Percentiles rank a stretch among this genome's conserved stretches.
Conservation (phyloP, 768 basidiomycete species). For the Xanthoconium purpureum region DNA sequence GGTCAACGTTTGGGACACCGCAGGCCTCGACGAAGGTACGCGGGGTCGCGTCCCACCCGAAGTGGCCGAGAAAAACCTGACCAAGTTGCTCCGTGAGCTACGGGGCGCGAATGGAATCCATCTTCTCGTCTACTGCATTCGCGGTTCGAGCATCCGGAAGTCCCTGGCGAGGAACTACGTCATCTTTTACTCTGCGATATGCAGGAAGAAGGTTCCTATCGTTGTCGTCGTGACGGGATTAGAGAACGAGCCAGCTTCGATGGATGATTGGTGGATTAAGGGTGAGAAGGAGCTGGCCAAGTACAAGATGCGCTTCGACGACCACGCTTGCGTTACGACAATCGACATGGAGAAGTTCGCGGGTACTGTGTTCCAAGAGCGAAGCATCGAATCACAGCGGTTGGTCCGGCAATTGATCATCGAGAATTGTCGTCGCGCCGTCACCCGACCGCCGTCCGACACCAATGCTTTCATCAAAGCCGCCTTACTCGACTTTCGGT, state of each 20-base stretch:
- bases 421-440: constrained; percentile 14
- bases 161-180: constrained; percentile 29
- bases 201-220: constrained; percentile 31
- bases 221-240: constrained; percentile 33
- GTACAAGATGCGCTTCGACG: constrained; percentile 37
- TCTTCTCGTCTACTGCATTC: constrained; percentile 34
- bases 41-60: constrained; percentile 24
- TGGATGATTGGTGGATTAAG: constrained; percentile 39
- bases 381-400: constrained; percentile 21
- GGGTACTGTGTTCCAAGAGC: constrained; percentile 18
- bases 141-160: constrained; percentile 27
- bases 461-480: constrained; percentile 25
- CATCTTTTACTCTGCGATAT: constrained; percentile 31
- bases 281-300: constrained; percentile 32
- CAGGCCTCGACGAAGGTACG: constrained; percentile 30
- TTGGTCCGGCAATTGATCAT: constrained; percentile 22
- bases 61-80: constrained; percentile 25
- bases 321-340: constrained; percentile 43
- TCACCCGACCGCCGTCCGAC: constrained; percentile 17
- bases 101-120: constrained; percentile 27
- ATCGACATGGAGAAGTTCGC: constrained; percentile 15
- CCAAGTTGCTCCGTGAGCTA: constrained; percentile 32
- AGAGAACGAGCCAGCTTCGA: constrained; percentile 32
- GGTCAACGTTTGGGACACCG: constrained; percentile 33
- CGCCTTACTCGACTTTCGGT: constrained; percentile 26